Evolutionary conservation across 352 stramenopile species (phyloP), one percentile per base, ranked within the genome.

Genomic region (Pythium brassicae): DNA sequence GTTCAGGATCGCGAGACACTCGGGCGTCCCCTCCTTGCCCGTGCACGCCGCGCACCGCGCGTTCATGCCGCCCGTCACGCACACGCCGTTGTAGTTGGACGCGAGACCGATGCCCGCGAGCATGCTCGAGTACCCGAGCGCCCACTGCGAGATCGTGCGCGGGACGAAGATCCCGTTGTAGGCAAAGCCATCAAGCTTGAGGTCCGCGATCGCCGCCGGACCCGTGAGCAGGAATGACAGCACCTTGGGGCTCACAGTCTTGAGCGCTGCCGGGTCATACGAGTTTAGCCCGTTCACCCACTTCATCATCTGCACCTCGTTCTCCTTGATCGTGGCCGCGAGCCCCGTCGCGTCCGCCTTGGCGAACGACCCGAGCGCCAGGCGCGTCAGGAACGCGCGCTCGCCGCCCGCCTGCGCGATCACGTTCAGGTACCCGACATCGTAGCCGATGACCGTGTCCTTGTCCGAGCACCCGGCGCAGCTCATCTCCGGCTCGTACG

Each of bases 1-100:
- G 4, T 46, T 59, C 40, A 40, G 74, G 51, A 86, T 70, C 22
- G 59, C 43, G 14, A 70, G 50, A 23, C 78, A 89, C 23, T 66
- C 65, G 15, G 58, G 55, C 26, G 55, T 69, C 27, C 45, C 54
- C 26, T 62, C 70, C 43, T 55, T 53, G 37, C 55, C 63, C 14
- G 66, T 52, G 39, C 77, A 87, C 17, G 60, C 67, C 11, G 63
- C 57, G 27, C 77, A 87, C 56, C 84, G 60, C 29, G 65, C 63
- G 46, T 76, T 81, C 22, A 74, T 63, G 25, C 48, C 34, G 39
- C 22, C 48, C 5, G 11, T 25, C 39, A 62, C 19, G 26, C 55
- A 63, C 5, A 59, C 35, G 4, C 59, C 59, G 27, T 26, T 37
- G 53, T 68, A 65, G 39, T 65, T 65, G 0, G 55, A 63, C 34